Percentiles rank a stretch among this genome's conserved stretches.
Evolutionary conservation across 1,139 yeast species (phyloP).

Genomic region (Barnettozyma hawaiiensis): DNA sequence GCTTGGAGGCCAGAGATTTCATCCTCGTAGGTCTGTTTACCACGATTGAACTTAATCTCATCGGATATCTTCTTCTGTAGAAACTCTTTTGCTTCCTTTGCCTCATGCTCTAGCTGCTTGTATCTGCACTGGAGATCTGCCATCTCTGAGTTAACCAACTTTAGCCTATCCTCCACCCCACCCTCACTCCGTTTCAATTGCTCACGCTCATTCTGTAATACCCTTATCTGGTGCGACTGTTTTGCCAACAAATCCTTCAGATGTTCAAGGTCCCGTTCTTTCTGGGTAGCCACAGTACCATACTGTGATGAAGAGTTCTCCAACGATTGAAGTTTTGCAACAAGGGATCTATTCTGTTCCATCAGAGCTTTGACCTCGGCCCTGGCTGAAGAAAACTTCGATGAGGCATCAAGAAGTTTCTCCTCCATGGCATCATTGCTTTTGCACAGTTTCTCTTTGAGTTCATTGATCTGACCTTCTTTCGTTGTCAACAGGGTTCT

Average conservation of each 20-base stretch:
- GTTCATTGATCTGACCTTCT: slow-evolving; percentile 31
- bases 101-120: slow-evolving; percentile 35
- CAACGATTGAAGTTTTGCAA: slow-evolving; percentile 33
- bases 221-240: slow-evolving; percentile 24
- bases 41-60: slow-evolving; percentile 37
- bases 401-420: slow-evolving; percentile 31
- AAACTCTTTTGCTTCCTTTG: slow-evolving; percentile 32
- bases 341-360: slow-evolving; percentile 43
- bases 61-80: slow-evolving; percentile 35
- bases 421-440: slow-evolving; percentile 35
- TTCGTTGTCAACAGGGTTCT: slow-evolving; percentile 30
- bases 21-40: slow-evolving; percentile 33
- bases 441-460: slow-evolving; percentile 30
- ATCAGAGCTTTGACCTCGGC: slow-evolving; percentile 41
- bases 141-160: slow-evolving; percentile 19
- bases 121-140: slow-evolving; percentile 25
- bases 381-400: slow-evolving; percentile 33
- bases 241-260: slow-evolving; percentile 27
- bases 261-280: slow-evolving; percentile 33
- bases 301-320: slow-evolving; percentile 35
- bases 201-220: slow-evolving; percentile 29
- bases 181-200: slow-evolving; percentile 17
- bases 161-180: slow-evolving; percentile 14
- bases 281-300: slow-evolving; percentile 32
- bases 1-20: slow-evolving; percentile 29